These are phyloP conservation scores for Globisporangium heterothallicum DNA, from an alignment of 352 stramenopile genomes.

Conservation along the genomic window DNA sequence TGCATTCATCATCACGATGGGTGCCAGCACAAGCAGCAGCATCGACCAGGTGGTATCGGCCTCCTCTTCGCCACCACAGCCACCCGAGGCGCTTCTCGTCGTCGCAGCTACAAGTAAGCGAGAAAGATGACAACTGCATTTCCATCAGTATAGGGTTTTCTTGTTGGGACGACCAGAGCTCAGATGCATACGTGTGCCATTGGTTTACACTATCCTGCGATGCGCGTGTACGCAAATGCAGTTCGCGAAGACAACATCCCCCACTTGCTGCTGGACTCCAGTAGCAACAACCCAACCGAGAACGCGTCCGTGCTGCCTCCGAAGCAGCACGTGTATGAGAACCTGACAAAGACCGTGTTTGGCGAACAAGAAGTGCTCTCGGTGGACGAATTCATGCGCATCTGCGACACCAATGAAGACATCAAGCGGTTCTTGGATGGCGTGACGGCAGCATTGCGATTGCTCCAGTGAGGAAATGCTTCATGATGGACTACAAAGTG, in stretches of 20 bases:
- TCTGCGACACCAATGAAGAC: constrained; percentile 12
- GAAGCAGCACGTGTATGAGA: constrained; percentile 15
- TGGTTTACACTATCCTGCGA: too few relatives aligned
- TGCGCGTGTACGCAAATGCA: neutral
- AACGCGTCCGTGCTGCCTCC: too few relatives aligned
- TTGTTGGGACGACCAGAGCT: too few relatives aligned
- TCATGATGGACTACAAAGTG: neutral
- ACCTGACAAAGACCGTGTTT: constrained; percentile 25
- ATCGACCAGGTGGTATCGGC: neutral
- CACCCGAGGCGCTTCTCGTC: neutral
- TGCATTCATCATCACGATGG: too few relatives aligned
- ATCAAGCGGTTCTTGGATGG: constrained; percentile 10
- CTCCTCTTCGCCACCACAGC: neutral
- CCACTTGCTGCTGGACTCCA: neutral
- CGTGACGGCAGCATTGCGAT: neutral
- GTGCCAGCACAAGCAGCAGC: neutral
- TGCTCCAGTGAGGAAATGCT: neutral
- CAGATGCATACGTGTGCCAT: neutral
- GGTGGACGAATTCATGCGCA: constrained; percentile 13
- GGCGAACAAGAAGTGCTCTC: constrained; percentile 22
- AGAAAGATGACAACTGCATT: too few relatives aligned
- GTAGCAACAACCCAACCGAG: too few relatives aligned
- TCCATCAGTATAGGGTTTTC: too few relatives aligned
- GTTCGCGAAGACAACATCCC: neutral
- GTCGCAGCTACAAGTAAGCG: neutral